Evolutionary conservation across 768 basidiomycete species (phyloP).

Genomic region (Glaciozyma antarctica): DNA sequence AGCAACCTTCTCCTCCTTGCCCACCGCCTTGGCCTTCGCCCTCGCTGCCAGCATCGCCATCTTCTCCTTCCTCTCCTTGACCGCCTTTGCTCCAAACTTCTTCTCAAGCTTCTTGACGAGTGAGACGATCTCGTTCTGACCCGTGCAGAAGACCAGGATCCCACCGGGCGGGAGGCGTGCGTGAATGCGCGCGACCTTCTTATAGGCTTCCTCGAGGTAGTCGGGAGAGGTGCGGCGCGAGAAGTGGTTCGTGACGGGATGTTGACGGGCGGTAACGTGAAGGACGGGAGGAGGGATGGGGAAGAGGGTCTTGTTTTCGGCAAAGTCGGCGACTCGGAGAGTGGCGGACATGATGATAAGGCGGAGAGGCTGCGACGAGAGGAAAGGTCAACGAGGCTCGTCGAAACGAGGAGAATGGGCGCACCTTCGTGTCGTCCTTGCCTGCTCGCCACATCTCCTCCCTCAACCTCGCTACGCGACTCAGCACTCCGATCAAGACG

Average conservation of each 20-base stretch:
- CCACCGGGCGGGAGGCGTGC: slow-evolving; percentile 83
- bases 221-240: slow-evolving; percentile 72
- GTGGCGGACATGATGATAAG: slow-evolving; percentile 99
- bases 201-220: slow-evolving; percentile 81
- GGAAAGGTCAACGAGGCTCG: slow-evolving; percentile 10
- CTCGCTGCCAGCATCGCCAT: slow-evolving; percentile 11
- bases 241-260: slow-evolving; percentile 93
- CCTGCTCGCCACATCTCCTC: slow-evolving; percentile 80
- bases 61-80: slow-evolving; percentile 46
- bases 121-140: slow-evolving; percentile 85
- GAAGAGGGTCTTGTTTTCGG: slow-evolving; percentile 74
- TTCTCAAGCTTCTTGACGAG: slow-evolving; percentile 73
- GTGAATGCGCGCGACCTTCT: slow-evolving; percentile 86
- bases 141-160: slow-evolving; percentile 85
- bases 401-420: slow-evolving; percentile 5
- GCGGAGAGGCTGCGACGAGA: slow-evolving; percentile 57
- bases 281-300: slow-evolving; percentile 78
- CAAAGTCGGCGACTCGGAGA: slow-evolving; percentile 83
- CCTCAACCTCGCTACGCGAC: slow-evolving; percentile 77
- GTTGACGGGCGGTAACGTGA: slow-evolving; percentile 77
- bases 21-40: slow-evolving; percentile 17
- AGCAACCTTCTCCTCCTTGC: slow-evolving; percentile 23
- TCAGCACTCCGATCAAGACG: slow-evolving; percentile 91
- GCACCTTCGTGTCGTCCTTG: slow-evolving; percentile 61
- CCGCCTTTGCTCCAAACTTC: slow-evolving; percentile 59